Percentiles rank a stretch among this genome's conserved stretches.
phyloP scores from a whole-genome alignment of 495 filamentous ascomycete genomes.

The Talaromyces ruber region DNA sequence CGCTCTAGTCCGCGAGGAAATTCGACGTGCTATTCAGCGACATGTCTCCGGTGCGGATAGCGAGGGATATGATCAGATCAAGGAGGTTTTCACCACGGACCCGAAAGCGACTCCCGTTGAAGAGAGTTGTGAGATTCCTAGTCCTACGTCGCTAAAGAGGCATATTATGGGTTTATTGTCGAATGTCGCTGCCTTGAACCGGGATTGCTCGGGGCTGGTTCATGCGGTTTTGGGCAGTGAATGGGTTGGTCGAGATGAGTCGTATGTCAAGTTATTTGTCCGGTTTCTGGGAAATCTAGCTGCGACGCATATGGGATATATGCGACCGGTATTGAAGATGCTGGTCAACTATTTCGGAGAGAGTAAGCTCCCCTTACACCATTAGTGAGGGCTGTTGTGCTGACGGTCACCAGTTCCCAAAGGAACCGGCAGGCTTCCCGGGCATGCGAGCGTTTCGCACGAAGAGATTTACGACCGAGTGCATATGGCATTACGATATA shows the following conservation, averaged over 20 bases:
- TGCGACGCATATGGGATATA: slow-evolving; percentile 65
- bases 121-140: slow-evolving; percentile 32
- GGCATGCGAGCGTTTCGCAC: slow-evolving; percentile 48
- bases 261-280: slow-evolving; percentile 70
- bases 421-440: slow-evolving; percentile 49
- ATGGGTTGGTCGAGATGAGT: slow-evolving; percentile 80
- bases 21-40: slow-evolving; percentile 66
- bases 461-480: slow-evolving; percentile 56
- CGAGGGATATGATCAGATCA: slow-evolving; percentile 63
- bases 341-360: slow-evolving; percentile 66
- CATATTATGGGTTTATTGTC: slow-evolving; percentile 74
- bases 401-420: slow-evolving; percentile 21
- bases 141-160: slow-evolving; percentile 50
- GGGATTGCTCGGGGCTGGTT: slow-evolving; percentile 66
- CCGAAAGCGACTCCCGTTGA: slow-evolving; percentile 27
- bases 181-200: slow-evolving; percentile 60
- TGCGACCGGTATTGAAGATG: slow-evolving; percentile 61
- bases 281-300: slow-evolving; percentile 73
- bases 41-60: slow-evolving; percentile 50
- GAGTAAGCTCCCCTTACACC: slow-evolving; percentile 20
- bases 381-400: neutral
- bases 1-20: slow-evolving; percentile 57
- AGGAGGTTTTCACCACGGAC: slow-evolving; percentile 53
- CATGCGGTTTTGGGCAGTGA: slow-evolving; percentile 60
- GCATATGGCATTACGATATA: slow-evolving; percentile 66